Conservation (phyloP, 2,329 filamentous ascomycete species). For the Alternaria sp. region DNA sequence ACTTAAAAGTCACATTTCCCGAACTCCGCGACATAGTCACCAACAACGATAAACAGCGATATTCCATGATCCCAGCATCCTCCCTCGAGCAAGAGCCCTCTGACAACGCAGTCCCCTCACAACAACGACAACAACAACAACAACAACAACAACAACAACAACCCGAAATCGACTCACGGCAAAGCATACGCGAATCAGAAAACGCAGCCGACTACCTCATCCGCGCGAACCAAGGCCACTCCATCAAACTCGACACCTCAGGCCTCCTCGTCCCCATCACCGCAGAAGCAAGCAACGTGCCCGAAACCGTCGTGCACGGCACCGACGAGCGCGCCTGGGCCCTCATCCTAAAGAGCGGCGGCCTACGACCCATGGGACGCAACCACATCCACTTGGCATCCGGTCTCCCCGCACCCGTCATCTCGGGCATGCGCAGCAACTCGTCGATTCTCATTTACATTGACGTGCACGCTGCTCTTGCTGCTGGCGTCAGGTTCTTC, state of each 20-base stretch:
- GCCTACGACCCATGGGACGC: conserved; percentile 79
- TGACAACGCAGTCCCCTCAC: conserved; percentile 10
- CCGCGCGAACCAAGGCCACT: conserved; percentile 95
- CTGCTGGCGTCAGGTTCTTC: conserved; percentile 74
- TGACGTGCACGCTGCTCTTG: conserved; percentile 72
- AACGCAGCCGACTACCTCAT: conserved; percentile 79
- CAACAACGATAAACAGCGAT: conserved; percentile 89
- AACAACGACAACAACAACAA: neutral
- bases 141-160: conserved; percentile 1
- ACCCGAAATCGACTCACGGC: conserved; percentile 21
- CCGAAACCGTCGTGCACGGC: conserved; percentile 79
- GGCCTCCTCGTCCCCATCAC: conserved; percentile 74
- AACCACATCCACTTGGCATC: conserved; percentile 92
- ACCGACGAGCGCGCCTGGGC: conserved; percentile 86
- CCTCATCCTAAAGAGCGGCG: conserved; percentile 76
- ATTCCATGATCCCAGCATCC: conserved; percentile 71
- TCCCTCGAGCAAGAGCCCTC: conserved; percentile 19
- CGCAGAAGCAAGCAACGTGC: conserved; percentile 63
- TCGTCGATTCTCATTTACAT: conserved; percentile 74
- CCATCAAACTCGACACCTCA: conserved; percentile 76
- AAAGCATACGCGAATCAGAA: conserved; percentile 32
- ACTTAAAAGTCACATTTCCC: conserved; percentile 74
- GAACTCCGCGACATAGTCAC: conserved; percentile 76
- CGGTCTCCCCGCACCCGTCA: conserved; percentile 71
- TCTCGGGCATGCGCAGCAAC: conserved; percentile 79